phyloP scores from a whole-genome alignment of 202 grass and related monocot species.

The Panicum hallii region DNA sequence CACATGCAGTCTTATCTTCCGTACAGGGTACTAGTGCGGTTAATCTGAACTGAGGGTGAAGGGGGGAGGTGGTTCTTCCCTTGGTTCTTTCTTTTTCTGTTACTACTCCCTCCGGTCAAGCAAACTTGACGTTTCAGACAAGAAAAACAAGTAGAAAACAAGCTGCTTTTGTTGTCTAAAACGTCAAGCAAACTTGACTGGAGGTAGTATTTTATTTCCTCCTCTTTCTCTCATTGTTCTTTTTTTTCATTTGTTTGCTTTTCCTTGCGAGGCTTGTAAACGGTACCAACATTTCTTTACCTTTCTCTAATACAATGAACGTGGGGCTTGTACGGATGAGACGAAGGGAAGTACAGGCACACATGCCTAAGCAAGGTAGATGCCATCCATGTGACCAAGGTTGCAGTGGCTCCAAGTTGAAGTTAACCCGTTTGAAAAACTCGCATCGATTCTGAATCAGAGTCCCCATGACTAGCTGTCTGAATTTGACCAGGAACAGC shows the following conservation, averaged over 20 bases:
- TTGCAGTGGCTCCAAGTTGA: not conserved
- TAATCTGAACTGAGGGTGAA: not conserved
- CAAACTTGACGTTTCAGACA: too few species aligned
- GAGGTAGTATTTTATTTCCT: too few species aligned
- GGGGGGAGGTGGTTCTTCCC: too few species aligned
- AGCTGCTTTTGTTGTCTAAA: too few species aligned
- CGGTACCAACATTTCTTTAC: not conserved
- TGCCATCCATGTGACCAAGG: not conserved
- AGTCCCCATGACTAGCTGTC: not conserved
- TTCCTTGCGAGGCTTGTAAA: not conserved
- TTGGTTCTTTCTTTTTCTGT: too few species aligned
- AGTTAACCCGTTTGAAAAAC: not conserved
- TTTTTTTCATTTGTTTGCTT: too few species aligned
- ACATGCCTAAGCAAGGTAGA: not conserved
- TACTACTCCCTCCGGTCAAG: too few species aligned
- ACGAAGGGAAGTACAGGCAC: not conserved
- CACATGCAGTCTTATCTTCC: not conserved
- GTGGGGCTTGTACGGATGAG: not conserved
- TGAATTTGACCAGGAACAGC: not conserved
- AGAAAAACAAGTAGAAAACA: too few species aligned
- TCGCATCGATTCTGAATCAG: not conserved
- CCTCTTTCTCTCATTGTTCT: too few species aligned
- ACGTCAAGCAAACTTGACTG: too few species aligned
- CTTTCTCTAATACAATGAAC: not conserved
- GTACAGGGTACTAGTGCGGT: not conserved